Evolutionary conservation across 805 yeast species (phyloP).

Genomic region (Candida stauntonica): DNA sequence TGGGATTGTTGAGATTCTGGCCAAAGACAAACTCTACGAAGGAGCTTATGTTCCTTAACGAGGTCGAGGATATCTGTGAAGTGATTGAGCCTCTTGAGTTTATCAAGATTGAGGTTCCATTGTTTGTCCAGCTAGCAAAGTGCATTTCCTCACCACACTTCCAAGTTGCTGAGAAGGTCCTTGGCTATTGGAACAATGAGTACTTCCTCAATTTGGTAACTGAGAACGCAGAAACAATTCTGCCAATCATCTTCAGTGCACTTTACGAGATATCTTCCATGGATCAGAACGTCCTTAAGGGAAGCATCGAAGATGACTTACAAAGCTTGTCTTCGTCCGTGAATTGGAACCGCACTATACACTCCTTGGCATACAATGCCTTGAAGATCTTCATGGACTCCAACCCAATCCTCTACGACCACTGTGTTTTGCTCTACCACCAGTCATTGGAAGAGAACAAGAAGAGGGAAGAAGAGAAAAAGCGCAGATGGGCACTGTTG

Average conservation of each 20-base stretch:
- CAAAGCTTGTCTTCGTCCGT: constrained; percentile 33
- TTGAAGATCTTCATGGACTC: constrained; percentile 87
- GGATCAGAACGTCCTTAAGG: constrained; percentile 21
- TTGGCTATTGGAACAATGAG: constrained; percentile 93
- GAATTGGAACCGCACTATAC: constrained; percentile 94
- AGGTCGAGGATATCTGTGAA: constrained; percentile 94
- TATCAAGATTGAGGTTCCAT: constrained; percentile 84
- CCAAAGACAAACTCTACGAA: constrained; percentile 94
- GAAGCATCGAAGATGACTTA: constrained; percentile 16
- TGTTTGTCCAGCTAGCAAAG: constrained; percentile 89
- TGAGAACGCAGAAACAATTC: constrained; percentile 86
- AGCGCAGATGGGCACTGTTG: constrained; percentile 66
- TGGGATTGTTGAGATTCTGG: constrained; percentile 93
- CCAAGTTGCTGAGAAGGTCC: constrained; percentile 94
- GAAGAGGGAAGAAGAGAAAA: constrained; percentile 55
- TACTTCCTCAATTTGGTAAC: constrained; percentile 86
- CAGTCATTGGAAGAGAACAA: constrained; percentile 73
- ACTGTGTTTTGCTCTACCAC: constrained; percentile 84
- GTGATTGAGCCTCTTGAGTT: constrained; percentile 93
- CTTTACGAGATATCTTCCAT: constrained; percentile 70
- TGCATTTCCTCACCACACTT: constrained; percentile 94
- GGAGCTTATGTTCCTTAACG: constrained; percentile 93
- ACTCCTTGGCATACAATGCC: constrained; percentile 86
- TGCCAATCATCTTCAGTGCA: constrained; percentile 89
- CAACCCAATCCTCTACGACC: constrained; percentile 85